Base-by-base conservation (phyloP, 805 yeast species). In the Wickerhamia fluorescens region DNA sequence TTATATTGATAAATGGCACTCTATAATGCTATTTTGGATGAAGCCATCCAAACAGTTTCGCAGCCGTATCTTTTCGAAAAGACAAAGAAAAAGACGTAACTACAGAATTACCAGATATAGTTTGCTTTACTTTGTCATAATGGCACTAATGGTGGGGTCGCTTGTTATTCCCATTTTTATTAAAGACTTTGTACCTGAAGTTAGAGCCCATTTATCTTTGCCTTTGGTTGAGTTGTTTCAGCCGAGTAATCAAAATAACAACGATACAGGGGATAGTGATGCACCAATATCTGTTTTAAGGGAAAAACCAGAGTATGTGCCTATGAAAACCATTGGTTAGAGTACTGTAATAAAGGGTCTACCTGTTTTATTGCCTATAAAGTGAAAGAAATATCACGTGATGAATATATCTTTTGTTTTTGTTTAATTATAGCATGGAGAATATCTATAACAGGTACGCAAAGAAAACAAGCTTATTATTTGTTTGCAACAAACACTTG, bases 211-310 rank as follows among this genome's bases (percentile, higher is more conserved):
- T 2, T 10, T 19, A 28, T 49, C 36, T 43, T 49, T 12, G 31
- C 42, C 27, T 7, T 28, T 38, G 4, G 28, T 25, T 3, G 40
- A 36, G 3, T 41, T 75, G 22, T 45, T 77, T 6, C 87, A 79
- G 46, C 86, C 87, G 2, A 66, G 57, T 21, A 45, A 54, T 22
- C 83, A 77, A 43, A 60, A 69, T 25, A 75, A 77, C 38, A 77
- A 79, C 42, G 86, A 79, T 44, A 78, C 86, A 0, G 86, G 85
- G 0, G 58, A 44, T 0, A 29, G 32, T 14, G 16, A n/a, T 14
- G 81, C 80, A 0, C 79, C 82, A 1, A 29, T 51, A 1, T 51
- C 57, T 7, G 58, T 75, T 10, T 38, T 58, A 10, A 53, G 62
- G 5, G 56, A 60, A 1, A 59, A 61, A 16, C 55, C 56, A 4